Percentiles rank a stretch among this genome's conserved stretches.
These are phyloP conservation scores for Lentinula aciculospora DNA, from an alignment of 768 basidiomycete species.

Conservation along the genomic window DNA sequence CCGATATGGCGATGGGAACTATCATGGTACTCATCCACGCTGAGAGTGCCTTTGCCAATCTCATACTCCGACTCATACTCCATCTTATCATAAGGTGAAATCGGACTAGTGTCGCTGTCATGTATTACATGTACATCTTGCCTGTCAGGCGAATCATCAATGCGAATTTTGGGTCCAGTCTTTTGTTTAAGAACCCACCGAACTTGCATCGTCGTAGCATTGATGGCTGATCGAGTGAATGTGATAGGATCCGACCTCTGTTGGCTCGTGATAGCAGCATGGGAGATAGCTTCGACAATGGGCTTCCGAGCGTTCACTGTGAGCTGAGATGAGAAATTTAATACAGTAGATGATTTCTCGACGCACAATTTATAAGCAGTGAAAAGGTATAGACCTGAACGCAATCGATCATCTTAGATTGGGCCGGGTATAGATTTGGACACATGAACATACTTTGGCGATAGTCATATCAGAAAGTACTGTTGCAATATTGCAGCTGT, in stretches of 20 bases:
- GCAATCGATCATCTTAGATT: background rate
- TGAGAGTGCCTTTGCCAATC: background rate
- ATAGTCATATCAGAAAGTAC: conserved; percentile 3
- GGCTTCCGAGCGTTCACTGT: background rate
- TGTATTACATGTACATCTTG: background rate
- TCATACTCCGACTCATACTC: background rate
- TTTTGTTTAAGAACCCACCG: background rate
- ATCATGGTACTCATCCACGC: background rate
- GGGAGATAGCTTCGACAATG: background rate
- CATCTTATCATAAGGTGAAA: background rate
- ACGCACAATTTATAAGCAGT: background rate
- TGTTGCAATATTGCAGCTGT: background rate
- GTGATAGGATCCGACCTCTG: background rate
- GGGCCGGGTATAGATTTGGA: background rate
- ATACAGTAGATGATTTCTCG: too few relatives aligned
- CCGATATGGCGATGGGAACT: background rate
- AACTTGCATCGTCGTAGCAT: background rate
- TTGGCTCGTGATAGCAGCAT: background rate
- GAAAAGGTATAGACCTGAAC: background rate
- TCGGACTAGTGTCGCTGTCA: background rate
- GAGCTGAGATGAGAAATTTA: background rate
- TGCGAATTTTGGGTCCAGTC: background rate
- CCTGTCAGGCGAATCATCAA: background rate
- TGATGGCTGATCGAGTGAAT: background rate
- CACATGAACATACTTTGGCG: background rate